Percentiles rank a stretch among this genome's conserved stretches.
Evolutionary conservation across 306 rosid genomes (phyloP).

Genomic region (Gastrolobium bilobum): DNA sequence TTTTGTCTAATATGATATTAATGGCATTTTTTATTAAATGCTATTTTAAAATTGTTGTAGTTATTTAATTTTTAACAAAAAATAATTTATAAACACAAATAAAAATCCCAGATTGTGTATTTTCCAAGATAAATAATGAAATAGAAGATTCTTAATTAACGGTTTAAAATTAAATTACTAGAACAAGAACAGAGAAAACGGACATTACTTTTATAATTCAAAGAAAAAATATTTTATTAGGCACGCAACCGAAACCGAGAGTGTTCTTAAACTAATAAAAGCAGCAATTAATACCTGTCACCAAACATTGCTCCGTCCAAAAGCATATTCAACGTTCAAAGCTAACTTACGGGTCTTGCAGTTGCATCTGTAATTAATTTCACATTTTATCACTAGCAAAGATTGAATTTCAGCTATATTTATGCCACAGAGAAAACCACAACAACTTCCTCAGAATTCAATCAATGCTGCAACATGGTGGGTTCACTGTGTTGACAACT

Average conservation of each 20-base stretch:
- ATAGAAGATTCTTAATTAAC: conserved; percentile 27
- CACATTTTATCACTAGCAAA: conserved; percentile 21
- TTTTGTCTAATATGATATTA: no score
- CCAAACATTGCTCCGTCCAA: conserved; percentile 36
- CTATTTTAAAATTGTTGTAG: no score
- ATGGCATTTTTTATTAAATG: no score
- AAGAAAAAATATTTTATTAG: not conserved
- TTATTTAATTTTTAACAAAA: no score
- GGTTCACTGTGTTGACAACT: conserved; percentile 4
- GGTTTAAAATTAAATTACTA: conserved; percentile 30
- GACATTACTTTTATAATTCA: conserved; percentile 13
- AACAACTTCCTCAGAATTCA: conserved; percentile 4
- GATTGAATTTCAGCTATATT: conserved; percentile 42
- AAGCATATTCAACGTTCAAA: conserved; percentile 37
- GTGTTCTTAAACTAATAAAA: conserved; percentile 24
- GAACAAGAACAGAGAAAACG: conserved; percentile 32
- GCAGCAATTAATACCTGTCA: conserved; percentile 30
- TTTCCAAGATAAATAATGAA: conserved; percentile 7
- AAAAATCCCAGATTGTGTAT: not conserved
- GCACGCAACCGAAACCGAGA: not conserved
- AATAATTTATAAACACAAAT: no score
- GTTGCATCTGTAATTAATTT: conserved; percentile 12
- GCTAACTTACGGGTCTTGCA: conserved; percentile 3
- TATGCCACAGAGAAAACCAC: conserved; percentile 9
- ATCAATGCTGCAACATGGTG: conserved; percentile 31